These are phyloP conservation scores for Ascosphaera aggregata DNA, from an alignment of 2,329 filamentous ascomycete genomes.

Conservation along the genomic window DNA sequence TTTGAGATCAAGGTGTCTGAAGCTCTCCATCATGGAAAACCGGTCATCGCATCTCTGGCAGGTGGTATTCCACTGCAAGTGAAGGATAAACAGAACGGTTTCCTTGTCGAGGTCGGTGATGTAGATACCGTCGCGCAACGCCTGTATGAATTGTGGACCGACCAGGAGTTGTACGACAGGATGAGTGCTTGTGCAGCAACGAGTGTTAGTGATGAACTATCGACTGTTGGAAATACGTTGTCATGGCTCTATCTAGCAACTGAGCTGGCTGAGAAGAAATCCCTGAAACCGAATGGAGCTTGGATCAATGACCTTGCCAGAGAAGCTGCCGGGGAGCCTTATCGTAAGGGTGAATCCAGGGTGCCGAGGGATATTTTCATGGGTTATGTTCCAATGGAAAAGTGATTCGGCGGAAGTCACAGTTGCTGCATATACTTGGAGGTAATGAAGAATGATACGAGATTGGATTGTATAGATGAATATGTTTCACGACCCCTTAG, in stretches of 20 bases:
- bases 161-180: conserved; percentile 31
- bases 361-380: conserved; percentile 19
- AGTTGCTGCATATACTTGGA: no score
- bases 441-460: no score
- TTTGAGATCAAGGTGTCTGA: conserved; percentile 79
- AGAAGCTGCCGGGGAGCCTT: conserved; percentile 36
- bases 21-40: conserved; percentile 55
- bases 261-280: conserved; percentile 35
- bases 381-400: not conserved
- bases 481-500: no score
- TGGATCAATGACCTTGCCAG: conserved; percentile 59
- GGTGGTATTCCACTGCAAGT: conserved; percentile 69
- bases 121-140: conserved; percentile 34
- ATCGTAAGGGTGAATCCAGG: conserved; percentile 34
- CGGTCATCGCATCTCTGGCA: conserved; percentile 49
- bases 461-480: no score
- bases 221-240: conserved; percentile 56
- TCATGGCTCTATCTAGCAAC: conserved; percentile 57
- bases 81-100: conserved; percentile 46
- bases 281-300: conserved; percentile 32
- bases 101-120: conserved; percentile 48
- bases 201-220: conserved; percentile 59
- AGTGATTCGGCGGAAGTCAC: not conserved
- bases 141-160: conserved; percentile 7
- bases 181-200: conserved; percentile 41